Base-by-base conservation (phyloP, 495 filamentous ascomycete genomes). In the Penicillium bovifimosum region DNA sequence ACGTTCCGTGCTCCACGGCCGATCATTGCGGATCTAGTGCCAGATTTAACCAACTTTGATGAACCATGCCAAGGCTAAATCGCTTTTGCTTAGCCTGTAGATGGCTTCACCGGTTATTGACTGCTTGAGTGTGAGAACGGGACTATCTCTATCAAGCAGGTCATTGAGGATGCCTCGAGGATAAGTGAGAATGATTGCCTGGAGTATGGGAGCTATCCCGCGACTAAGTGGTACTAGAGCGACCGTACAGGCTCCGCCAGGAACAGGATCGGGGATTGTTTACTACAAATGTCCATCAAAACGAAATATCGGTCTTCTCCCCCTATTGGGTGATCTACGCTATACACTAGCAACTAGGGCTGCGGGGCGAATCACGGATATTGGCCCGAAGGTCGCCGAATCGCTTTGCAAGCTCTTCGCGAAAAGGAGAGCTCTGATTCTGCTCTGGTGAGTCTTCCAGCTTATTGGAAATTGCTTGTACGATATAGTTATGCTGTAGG, bases 11-110 rank as follows among this genome's bases (percentile, higher is more conserved):
- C 28, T 13, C 34, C 20, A 13, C 31, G 52, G 52, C 20, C 52
- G 52, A 54, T 54, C 52, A 34, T 29, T 47, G 38, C 44, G 36
- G 44, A 33, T 49, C 45, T 17, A 9, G 34, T 18, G 5, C 36
- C 33, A 27, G 29, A 13, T 8, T 35, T n/a, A 41, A 20, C 11
- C n/a, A n/a, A 17, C 20, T 6, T 17, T 24, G 10, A 27, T 36
- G 16, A 36, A 2, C 34, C n/a, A 2, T 16, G 34, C 7, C n/a
- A n/a, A 36, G n/a, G n/a, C 13, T 1, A 14, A 16, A 14, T 6
- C n/a, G 6, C n/a, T 5, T 14, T 36, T 14, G 7, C 2, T 6
- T 36, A 3, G n/a, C 7, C 13, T 16, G 14, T 36, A 13, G 14
- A 14, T 1, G 5, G n/a, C 13, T 6, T 6, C n/a, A 36, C 2